Base-by-base conservation (phyloP, 768 basidiomycete species). In the Agrocybe pediades region DNA sequence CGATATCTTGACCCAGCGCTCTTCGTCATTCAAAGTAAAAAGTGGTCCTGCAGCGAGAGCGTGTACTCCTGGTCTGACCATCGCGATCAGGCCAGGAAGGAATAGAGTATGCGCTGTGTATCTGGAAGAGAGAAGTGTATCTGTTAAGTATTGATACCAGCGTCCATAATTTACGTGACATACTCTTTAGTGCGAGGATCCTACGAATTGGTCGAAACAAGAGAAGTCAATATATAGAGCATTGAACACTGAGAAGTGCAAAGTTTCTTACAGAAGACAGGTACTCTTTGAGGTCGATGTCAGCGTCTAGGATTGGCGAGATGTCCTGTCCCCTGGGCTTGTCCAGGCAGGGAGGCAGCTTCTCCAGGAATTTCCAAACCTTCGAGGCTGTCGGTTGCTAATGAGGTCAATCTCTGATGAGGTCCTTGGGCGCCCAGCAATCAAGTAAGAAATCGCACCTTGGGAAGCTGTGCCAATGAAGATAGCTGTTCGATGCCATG, bases 11-110 rank as follows among this genome's bases (percentile, higher is more conserved):
- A 2, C 33, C 57, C 57, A 58, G 4, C 2, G 13, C 2, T 41
- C 16, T 13, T 19, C 6, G 20, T 27, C 19, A 39, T 54, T 41
- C 17, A 46, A 54, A 3, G 49, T 26, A n/a, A 29, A 17, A 1
- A 51, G 13, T 5, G 57, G 57, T 1, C 57, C 57, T 5, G 51
- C 13, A 1, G 45, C 53, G 6, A 58, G 19, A 29, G 53, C 57
- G 17, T 58, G 36, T 1, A 26, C 7, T 6, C 15, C 36, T 6
- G 39, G 15, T 3, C 41, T 16, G 15, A 45, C 46, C 57, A 49
- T 54, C 1, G n/a, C 6, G 5, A 51, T 3, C 1, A 53, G 49
- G 3, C 49, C 49, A 3, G 57, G 53, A 19, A 58, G 36, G 19
- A 43, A 55, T 7, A 58, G 20, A 21, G 55, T 47, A 11, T 58